Evolutionary conservation across 805 yeast genomes (phyloP), one percentile per base, ranked within the genome.

Genomic region (Candida endomychidarum): DNA sequence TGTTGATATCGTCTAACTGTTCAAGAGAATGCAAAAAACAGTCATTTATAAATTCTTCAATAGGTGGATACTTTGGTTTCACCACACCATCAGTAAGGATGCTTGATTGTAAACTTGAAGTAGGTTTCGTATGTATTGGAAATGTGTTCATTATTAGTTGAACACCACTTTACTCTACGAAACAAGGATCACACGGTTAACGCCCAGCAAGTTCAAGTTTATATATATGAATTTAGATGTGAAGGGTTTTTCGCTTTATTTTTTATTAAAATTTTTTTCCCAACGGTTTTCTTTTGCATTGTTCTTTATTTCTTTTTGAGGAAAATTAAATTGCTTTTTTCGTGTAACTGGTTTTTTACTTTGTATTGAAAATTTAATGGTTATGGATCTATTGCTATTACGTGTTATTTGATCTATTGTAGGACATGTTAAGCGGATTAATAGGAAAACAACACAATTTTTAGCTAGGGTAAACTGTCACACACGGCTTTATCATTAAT

Each of bases 31-130:
- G 36, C 25, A 56, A 52, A 43, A 61, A 64, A 24, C 65, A 57
- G 47, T 65, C 67, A 45, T 57, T 56, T 10, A 65, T 43, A 17
- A 67, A 53, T 30, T 58, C 63, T 14, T 60, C 67, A 23, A 47
- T 40, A 20, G 26, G 3, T 7, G 39, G 41, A 26, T n/a, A 18
- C 14, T 18, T 29, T 10, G 33, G 23, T 8, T 18, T 18, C 17
- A 8, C 10, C 16, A 12, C 28, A n/a, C 14, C 17, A 25, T 25
- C 14, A n/a, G n/a, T n/a, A n/a, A n/a, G n/a, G n/a, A n/a, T n/a
- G n/a, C n/a, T n/a, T n/a, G n/a, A n/a, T n/a, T 25, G 28, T 25
- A 25, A 25, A 19, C 12, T 31, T 2, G 23, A 5, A 5, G 26
- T 3, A 7, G 26, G 35, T 20, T 20, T 18, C 4, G 26, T 22